A percentile compares a stretch with the other conserved stretches of the same genome.
Conservation (phyloP, 768 basidiomycete species). For the Suillus subluteus region DNA sequence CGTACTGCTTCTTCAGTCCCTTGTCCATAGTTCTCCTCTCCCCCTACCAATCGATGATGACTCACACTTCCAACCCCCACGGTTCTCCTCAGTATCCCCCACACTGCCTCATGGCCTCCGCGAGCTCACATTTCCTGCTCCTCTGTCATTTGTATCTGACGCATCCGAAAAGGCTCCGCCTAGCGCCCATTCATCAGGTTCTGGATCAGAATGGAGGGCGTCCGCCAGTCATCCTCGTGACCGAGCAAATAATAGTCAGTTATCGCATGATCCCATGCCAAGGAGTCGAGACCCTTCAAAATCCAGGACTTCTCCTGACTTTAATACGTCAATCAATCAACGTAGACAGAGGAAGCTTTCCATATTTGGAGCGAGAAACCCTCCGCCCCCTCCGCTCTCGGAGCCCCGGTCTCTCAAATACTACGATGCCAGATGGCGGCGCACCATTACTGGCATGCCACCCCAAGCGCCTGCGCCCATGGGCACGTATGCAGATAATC, state of each 20-base stretch:
- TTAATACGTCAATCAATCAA: slow-evolving; percentile 19
- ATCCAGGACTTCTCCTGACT: slow-evolving; percentile 1
- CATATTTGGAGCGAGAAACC: slow-evolving; percentile 39
- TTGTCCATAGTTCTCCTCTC: slow-evolving; percentile 63
- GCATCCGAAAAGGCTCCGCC: slow-evolving; percentile 17
- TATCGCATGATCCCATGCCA: slow-evolving; percentile 24
- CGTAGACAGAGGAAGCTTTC: slow-evolving; percentile 32
- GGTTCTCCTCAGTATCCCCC: slow-evolving; percentile 18
- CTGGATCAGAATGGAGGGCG: slow-evolving; percentile 9
- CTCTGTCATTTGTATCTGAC: slow-evolving; percentile 54
- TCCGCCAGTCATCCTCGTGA: slow-evolving; percentile 16
- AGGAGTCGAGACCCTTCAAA: slow-evolving; percentile 8
- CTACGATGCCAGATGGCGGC: slow-evolving; percentile 56
- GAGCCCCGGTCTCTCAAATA: slow-evolving; percentile 50
- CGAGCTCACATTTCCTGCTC: slow-evolving; percentile 76
- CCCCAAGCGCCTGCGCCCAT: not conserved
- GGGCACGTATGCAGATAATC: slow-evolving; percentile 29
- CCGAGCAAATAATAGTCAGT: slow-evolving; percentile 20
- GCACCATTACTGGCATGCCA: slow-evolving; percentile 24
- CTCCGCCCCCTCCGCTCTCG: slow-evolving; percentile 48
- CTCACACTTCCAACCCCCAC: slow-evolving; percentile 32
- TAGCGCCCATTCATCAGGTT: slow-evolving; percentile 14
- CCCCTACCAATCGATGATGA: slow-evolving; percentile 52
- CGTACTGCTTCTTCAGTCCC: slow-evolving; percentile 71
- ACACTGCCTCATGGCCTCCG: slow-evolving; percentile 40